Evolutionary conservation across 306 rosid species (phyloP).

Genomic region (Medicago arabica): DNA sequence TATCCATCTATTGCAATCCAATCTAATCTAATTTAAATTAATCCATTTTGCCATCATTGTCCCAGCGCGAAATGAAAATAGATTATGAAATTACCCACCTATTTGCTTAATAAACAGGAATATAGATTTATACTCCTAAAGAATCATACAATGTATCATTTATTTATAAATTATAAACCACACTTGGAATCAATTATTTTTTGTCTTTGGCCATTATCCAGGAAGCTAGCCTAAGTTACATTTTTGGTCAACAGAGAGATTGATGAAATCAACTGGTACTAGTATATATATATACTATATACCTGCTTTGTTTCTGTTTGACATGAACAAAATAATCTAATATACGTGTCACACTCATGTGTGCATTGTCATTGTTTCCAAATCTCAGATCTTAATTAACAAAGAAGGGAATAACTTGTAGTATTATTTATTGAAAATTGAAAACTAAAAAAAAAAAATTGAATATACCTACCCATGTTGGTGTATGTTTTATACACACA

Average conservation of each 20-base stretch:
- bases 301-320: slow-evolving; percentile 33
- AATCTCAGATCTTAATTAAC: slow-evolving; percentile 20
- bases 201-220: not conserved
- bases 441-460: not conserved
- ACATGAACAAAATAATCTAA: slow-evolving; percentile 24
- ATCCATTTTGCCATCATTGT: too few relatives aligned
- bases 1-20: too few relatives aligned
- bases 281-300: not conserved
- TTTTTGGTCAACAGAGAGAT: slow-evolving; percentile 40
- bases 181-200: not conserved
- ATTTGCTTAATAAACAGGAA: slow-evolving; percentile 16
- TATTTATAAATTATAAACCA: not conserved
- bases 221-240: slow-evolving; percentile 43
- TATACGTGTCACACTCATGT: slow-evolving; percentile 17
- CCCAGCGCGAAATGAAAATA: too few relatives aligned
- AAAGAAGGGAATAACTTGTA: slow-evolving; percentile 5
- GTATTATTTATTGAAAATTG: not conserved
- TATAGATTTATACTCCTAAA: not conserved
- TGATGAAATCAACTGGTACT: slow-evolving; percentile 40
- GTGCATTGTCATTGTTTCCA: slow-evolving; percentile 32
- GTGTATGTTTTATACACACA: not conserved
- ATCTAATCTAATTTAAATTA: too few relatives aligned
- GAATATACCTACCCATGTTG: slow-evolving; percentile 17
- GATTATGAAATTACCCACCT: not conserved
- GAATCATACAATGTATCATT: not conserved